A percentile compares a stretch with the other conserved stretches of the same genome.
Evolutionary conservation across 768 basidiomycete species (phyloP).

Genomic region (Panaeolus papilionaceus): DNA sequence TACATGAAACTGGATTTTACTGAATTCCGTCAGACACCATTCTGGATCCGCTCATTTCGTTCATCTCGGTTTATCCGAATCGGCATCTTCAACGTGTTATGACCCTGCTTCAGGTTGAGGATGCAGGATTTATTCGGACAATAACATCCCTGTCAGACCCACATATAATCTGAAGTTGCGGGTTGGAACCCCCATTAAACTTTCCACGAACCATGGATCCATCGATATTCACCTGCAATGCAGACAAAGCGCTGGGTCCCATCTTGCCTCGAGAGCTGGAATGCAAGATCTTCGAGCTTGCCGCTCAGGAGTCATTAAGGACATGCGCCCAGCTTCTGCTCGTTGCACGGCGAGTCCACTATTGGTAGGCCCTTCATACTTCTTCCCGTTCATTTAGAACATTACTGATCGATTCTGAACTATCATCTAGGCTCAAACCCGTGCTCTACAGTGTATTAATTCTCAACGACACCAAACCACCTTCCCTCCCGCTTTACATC

Average conservation of each 20-base stretch:
- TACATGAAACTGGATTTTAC: background rate
- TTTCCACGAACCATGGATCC: background rate
- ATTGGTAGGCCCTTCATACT: background rate
- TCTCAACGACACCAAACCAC: slow-evolving; percentile 1
- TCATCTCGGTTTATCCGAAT: background rate
- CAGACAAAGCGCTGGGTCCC: background rate
- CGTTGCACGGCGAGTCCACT: background rate
- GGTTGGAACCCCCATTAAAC: background rate
- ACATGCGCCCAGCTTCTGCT: background rate
- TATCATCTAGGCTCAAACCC: background rate
- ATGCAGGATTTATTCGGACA: background rate
- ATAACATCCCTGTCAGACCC: background rate
- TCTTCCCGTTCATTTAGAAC: background rate
- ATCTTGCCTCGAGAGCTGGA: background rate
- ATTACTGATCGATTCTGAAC: background rate
- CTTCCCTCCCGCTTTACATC: background rate
- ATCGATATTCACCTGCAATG: background rate
- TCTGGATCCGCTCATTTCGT: background rate
- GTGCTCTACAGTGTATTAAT: slow-evolving; percentile 8
- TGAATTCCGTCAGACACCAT: background rate
- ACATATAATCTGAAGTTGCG: background rate
- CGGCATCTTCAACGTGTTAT: slow-evolving; percentile 1
- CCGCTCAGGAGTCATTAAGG: background rate
- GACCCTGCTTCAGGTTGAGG: background rate
- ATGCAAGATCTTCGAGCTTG: slow-evolving; percentile 3